Percentiles rank a stretch among this genome's conserved stretches.
phyloP scores from a whole-genome alignment of 192 early-diverging fungal species.

The Mortierella hygrophila region DNA sequence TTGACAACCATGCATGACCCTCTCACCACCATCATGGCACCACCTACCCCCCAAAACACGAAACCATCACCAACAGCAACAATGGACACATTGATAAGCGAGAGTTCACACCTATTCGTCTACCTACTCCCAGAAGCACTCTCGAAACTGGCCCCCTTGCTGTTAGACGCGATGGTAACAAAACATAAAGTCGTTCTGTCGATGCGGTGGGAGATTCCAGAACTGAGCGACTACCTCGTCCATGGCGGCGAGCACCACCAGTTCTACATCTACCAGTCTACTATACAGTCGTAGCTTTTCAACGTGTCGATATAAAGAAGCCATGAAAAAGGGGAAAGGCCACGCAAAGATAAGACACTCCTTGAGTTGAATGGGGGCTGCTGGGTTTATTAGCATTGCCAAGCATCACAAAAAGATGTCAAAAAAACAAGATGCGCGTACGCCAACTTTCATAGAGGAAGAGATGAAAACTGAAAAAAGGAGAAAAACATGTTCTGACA shows the following conservation, averaged over 20 bases:
- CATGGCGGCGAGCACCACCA: slow-evolving; percentile 13
- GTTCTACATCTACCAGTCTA: slow-evolving; percentile 30
- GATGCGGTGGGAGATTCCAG: slow-evolving; percentile 47
- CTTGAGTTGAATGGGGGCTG: neutral
- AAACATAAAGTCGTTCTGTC: slow-evolving; percentile 28
- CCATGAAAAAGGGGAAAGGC: neutral
- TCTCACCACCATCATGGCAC: slow-evolving; percentile 4
- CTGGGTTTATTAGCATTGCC: slow-evolving; percentile 8
- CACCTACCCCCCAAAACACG: neutral
- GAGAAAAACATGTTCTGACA: neutral
- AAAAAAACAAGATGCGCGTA: neutral
- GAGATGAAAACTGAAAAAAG: neutral
- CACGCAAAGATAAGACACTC: no score
- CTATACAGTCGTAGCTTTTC: neutral
- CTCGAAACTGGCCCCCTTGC: slow-evolving; percentile 19
- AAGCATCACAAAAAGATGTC: neutral
- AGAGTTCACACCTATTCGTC: slow-evolving; percentile 39
- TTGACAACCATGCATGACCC: slow-evolving; percentile 11
- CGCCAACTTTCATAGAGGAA: neutral
- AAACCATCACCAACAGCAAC: neutral
- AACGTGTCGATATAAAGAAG: neutral
- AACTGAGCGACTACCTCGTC: slow-evolving; percentile 15
- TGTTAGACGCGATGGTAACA: slow-evolving; percentile 16
- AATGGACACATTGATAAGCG: slow-evolving; percentile 16
- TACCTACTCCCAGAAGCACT: slow-evolving; percentile 44